phyloP scores from a whole-genome alignment of 257 asterid genomes.

The Nicotiana knightiana region DNA sequence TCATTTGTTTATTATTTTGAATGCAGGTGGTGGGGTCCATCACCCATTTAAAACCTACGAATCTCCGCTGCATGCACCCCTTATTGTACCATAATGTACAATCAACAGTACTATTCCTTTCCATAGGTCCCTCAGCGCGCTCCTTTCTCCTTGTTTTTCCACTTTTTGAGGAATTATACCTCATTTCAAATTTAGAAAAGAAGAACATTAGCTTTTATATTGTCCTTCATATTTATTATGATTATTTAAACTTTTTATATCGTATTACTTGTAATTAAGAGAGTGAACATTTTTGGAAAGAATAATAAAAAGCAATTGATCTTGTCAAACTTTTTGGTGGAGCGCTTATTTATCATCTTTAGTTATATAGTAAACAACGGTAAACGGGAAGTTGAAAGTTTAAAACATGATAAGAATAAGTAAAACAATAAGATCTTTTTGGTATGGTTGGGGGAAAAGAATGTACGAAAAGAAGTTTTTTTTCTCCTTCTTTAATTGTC shows the following conservation, averaged over 20 bases:
- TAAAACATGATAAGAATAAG: no score
- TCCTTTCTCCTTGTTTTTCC: background rate
- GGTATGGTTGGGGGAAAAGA: background rate
- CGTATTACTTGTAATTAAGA: background rate
- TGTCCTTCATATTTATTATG: background rate
- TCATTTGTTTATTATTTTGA: background rate
- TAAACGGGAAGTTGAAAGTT: background rate
- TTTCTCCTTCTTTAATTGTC: background rate
- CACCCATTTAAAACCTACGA: background rate
- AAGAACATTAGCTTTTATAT: background rate
- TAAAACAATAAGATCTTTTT: background rate
- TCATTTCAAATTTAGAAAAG: background rate
- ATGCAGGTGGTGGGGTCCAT: background rate
- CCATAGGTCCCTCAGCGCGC: background rate
- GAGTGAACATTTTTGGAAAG: background rate
- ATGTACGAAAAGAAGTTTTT: background rate
- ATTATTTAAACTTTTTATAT: background rate
- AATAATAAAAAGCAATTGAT: background rate
- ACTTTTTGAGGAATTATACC: background rate
- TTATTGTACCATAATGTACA: slow-evolving; percentile 9
- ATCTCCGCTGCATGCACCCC: slow-evolving; percentile 18
- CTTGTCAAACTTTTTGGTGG: background rate
- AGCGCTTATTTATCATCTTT: background rate
- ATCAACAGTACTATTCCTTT: background rate
- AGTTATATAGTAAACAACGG: background rate